A percentile compares a stretch with the other conserved stretches of the same genome.
phyloP scores from a whole-genome alignment of 768 basidiomycete species.

The Calocybe cyanea region DNA sequence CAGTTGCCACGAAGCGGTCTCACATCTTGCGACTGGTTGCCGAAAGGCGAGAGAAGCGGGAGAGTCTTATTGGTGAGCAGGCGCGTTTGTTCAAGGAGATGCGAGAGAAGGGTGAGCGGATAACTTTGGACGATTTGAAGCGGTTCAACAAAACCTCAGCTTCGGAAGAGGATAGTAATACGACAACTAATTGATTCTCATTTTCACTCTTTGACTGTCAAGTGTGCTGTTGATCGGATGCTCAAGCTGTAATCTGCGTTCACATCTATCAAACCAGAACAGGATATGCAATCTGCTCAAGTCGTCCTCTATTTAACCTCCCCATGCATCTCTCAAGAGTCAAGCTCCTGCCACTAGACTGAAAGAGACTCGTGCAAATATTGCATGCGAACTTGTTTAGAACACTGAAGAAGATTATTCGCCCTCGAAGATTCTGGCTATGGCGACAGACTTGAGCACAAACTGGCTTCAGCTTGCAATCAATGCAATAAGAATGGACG shows the following conservation, averaged over 20 bases:
- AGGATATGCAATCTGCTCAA: too few species aligned
- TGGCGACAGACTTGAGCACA: background rate
- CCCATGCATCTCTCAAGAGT: too few species aligned
- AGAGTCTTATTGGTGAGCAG: slow-evolving; percentile 32
- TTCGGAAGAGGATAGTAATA: slow-evolving; percentile 5
- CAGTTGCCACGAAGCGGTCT: slow-evolving; percentile 41
- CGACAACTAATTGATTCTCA: slow-evolving; percentile 4
- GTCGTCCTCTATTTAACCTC: background rate
- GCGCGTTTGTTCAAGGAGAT: slow-evolving; percentile 31
- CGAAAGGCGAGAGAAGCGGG: slow-evolving; percentile 38
- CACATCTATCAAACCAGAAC: too few species aligned
- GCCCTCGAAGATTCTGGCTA: background rate
- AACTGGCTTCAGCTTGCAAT: background rate
- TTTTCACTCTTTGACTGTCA: slow-evolving; percentile 3
- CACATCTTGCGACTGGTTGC: slow-evolving; percentile 41
- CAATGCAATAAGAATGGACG: background rate
- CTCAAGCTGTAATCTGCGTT: too few species aligned
- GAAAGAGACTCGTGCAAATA: too few species aligned
- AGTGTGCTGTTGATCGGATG: background rate
- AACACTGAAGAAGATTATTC: background rate
- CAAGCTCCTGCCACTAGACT: too few species aligned
- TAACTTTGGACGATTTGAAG: slow-evolving; percentile 15
- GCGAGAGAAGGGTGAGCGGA: slow-evolving; percentile 27
- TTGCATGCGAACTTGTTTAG: too few species aligned
- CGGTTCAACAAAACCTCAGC: background rate